Conservation (phyloP, 345 rosid species). For the Eucalyptus leucophloia region DNA sequence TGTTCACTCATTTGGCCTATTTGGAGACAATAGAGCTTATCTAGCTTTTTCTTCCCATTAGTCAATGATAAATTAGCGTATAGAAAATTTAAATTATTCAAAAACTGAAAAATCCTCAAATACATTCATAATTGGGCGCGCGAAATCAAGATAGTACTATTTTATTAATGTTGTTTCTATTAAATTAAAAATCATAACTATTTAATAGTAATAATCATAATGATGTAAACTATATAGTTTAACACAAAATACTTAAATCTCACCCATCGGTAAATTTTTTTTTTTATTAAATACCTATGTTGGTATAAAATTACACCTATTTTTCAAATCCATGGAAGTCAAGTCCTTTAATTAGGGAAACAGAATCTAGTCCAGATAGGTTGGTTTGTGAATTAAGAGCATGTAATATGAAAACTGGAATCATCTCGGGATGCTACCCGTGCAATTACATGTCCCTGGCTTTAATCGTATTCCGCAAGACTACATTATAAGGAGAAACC, state of each 20-base stretch:
- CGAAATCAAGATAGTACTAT: neutral
- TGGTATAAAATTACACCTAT: neutral
- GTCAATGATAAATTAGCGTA: too few species aligned
- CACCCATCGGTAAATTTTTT: neutral
- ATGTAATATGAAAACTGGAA: neutral
- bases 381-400: neutral
- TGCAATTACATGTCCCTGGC: neutral
- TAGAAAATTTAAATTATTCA: too few species aligned
- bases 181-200: neutral
- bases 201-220: neutral
- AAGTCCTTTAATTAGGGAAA: neutral
- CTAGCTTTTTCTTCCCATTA: too few species aligned
- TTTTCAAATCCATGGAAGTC: neutral
- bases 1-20: too few species aligned
- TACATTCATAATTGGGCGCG: neutral
- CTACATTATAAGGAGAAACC: neutral
- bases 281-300: neutral
- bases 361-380: neutral
- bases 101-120: neutral
- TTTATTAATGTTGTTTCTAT: neutral
- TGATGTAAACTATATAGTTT: neutral
- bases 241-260: too few species aligned
- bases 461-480: neutral
- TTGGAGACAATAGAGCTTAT: too few species aligned
- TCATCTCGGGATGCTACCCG: neutral